Evolutionary conservation across 2,329 filamentous ascomycete genomes (phyloP), one percentile per base, ranked within the genome.

Genomic region (Claviceps quebecensis): DNA sequence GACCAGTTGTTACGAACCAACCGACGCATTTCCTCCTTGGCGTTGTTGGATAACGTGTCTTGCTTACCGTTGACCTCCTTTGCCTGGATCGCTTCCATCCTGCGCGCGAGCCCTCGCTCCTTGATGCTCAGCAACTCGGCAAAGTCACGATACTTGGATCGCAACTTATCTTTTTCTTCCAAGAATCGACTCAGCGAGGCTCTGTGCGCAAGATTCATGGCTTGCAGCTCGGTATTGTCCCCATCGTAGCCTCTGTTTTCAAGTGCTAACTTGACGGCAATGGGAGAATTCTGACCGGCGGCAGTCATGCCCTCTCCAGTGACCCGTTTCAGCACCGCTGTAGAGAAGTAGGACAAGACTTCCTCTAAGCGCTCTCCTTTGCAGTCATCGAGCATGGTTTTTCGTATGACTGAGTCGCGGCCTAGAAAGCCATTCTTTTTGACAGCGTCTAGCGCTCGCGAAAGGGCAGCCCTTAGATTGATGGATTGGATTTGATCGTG

Each of bases 371-470:
- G 83, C 51, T 95, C 89, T 5, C 91, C 91, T 57, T 86, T 90
- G 69, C 93, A 98, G 60, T 98, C 91, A 63, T 98, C 93, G 49
- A 98, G 73, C 87, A 96, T 95, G 0, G 88, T 95, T 71, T 95
- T 96, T 49, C 93, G 81, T 36, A 97, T 69, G 1, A 94, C 78
- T 0, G 79, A 78, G 61, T 95, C 89, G 48, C 87, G 77, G 3
- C 88, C 87, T 8, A 97, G 72, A 0, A 84, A 72, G 34, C 89
- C 90, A 69, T 81, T 87, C 70, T 94, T 95, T 72, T 97, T 97
- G 54, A 88, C 73, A 49, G 87, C 83, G 56, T 91, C 86, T 50
- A 98, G 78, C 57, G 77, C 81, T 65, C 88, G 80, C 59, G 90
- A 85, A 8, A 96, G 74, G 8, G 87, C 88, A 36, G 87, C 82